These are phyloP conservation scores for Neobulgaria alba DNA, from an alignment of 2,329 filamentous ascomycete genomes.

Conservation along the genomic window DNA sequence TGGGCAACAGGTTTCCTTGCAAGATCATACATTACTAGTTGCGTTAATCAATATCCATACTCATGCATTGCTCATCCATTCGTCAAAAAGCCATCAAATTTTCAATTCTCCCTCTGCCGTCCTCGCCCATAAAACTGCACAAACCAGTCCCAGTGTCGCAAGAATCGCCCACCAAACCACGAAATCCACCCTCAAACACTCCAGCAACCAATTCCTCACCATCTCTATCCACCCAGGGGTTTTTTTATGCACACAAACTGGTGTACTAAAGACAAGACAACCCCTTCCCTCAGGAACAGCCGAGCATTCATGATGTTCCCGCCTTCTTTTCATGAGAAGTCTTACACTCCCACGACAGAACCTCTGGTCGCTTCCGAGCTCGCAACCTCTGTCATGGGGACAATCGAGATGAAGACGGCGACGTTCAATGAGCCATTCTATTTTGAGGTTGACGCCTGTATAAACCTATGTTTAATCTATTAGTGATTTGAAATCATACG, in stretches of 20 bases:
- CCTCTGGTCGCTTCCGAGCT: conserved; percentile 48
- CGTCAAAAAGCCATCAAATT: too few relatives aligned
- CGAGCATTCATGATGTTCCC: conserved; percentile 50
- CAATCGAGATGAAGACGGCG: conserved; percentile 56
- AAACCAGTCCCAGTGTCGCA: conserved; percentile 9
- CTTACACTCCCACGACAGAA: conserved; percentile 53
- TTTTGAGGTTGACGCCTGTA: conserved; percentile 56
- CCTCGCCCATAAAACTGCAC: conserved; percentile 1
- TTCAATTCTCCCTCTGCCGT: too few relatives aligned
- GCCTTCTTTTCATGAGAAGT: conserved; percentile 52
- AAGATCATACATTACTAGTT: too few relatives aligned
- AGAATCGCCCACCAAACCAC: conserved; percentile 13
- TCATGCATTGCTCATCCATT: too few relatives aligned
- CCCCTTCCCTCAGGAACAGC: conserved; percentile 19
- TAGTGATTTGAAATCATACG: neutral
- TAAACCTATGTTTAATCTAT: conserved; percentile 41
- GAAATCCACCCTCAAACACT: neutral
- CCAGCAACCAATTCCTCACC: conserved; percentile 2
- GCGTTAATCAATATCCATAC: too few relatives aligned
- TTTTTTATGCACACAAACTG: conserved; percentile 16
- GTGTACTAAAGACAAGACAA: conserved; percentile 24
- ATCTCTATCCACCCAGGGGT: conserved; percentile 1
- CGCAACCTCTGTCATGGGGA: conserved; percentile 49
- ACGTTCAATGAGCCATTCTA: conserved; percentile 60
- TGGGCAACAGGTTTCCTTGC: too few relatives aligned